These are phyloP conservation scores for Dichotomopilus funicola DNA, from an alignment of 2,329 filamentous ascomycete genomes.

Conservation along the genomic window DNA sequence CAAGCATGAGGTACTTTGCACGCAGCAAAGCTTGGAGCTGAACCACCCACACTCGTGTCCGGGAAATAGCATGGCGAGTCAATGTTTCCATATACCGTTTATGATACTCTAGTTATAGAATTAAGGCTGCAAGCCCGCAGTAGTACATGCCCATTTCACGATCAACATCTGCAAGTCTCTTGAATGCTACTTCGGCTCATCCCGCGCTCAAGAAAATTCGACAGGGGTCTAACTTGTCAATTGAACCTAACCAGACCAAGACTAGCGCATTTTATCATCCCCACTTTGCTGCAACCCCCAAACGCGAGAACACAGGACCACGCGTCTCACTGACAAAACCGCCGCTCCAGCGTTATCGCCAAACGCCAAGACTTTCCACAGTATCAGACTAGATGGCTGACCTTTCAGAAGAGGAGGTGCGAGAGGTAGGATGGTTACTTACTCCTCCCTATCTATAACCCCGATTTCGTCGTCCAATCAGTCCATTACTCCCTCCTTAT, in stretches of 20 bases:
- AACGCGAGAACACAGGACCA: conserved; percentile 2
- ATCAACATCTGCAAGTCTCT: neutral
- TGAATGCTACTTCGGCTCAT: neutral
- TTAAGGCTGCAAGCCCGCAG: too few relatives aligned
- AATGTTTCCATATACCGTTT: too few relatives aligned
- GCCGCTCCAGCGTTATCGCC: conserved; percentile 1
- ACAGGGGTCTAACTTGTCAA: neutral
- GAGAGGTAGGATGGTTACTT: conserved; percentile 20
- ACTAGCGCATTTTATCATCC: neutral
- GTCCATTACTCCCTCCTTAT: neutral
- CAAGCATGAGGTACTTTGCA: neutral
- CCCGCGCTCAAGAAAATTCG: neutral
- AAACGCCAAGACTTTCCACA: conserved; percentile 12
- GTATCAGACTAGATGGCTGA: conserved; percentile 20
- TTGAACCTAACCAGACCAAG: neutral
- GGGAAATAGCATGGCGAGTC: too few relatives aligned
- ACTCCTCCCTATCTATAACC: neutral
- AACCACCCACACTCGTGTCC: too few relatives aligned
- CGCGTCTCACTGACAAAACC: conserved; percentile 4
- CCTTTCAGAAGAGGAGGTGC: conserved; percentile 22
- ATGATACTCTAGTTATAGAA: too few relatives aligned
- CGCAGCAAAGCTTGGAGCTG: neutral
- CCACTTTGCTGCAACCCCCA: conserved; percentile 2
- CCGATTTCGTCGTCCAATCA: neutral
- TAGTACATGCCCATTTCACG: too few relatives aligned